Evolutionary conservation across 176 grass and related monocot genomes (phyloP), one percentile per base, ranked within the genome.

Genomic region (Paspalum notatum): DNA sequence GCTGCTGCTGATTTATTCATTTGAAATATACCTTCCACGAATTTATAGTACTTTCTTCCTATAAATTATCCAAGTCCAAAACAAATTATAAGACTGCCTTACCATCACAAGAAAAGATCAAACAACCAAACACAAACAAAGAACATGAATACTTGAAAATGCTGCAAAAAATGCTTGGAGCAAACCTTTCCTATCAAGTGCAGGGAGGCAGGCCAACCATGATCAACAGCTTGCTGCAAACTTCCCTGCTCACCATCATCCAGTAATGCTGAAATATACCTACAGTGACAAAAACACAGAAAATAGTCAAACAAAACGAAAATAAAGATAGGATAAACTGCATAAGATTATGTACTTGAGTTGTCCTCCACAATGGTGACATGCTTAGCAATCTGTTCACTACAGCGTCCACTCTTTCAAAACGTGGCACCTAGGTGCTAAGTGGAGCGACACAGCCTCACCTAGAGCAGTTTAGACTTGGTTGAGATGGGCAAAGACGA

Each of bases 121-220:
- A 62, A 61, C n/a, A 32, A 53, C 43, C 43, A 73, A 43, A 61
- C 13, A 58, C 12, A 21, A 39, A 77, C 14, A 62, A 72, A 44
- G 77, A 80, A 80, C 56, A 79, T 43, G 44, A 41, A 83, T 55
- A 40, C 46, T 61, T 45, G 12, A 48, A 60, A 43, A 24, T 64
- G 48, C 9, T 60, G 52, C 11, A 55, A 75, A 75, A 45, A 51
- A 41, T 40, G 3, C 25, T 14, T 24, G 43, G 62, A 83, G 56
- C 50, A 49, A 43, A 94, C 95, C 95, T 98, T 98, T 76, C 95
- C 95, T 85, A 98, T 98, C 86, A 94, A 91, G 81, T 98, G 95
- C 50, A 98, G 83, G 52, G 88, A 92, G 69, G 95, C 88, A 64
- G 95, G 95, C 95, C 92, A 98, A 77, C 90, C 92, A 75, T 44